Evolutionary conservation across 2,329 filamentous ascomycete genomes (phyloP).

Genomic region (Phialophora expanda): DNA sequence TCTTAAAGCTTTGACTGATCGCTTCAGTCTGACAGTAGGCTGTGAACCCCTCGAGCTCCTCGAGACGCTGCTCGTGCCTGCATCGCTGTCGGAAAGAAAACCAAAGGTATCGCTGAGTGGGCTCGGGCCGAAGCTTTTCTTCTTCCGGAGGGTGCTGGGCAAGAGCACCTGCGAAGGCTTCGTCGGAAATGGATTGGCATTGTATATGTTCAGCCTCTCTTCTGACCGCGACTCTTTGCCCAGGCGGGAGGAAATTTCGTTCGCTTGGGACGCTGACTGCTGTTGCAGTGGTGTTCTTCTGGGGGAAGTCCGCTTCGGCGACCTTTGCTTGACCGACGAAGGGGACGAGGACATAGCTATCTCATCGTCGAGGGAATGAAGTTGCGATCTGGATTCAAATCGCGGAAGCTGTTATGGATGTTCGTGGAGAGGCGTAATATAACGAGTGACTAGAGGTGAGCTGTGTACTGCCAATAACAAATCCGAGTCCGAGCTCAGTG

Average conservation of each 20-base stretch:
- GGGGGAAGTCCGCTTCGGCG: constrained; percentile 48
- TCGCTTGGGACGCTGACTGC: constrained; percentile 53
- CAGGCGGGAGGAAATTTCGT: constrained; percentile 49
- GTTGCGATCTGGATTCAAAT: constrained; percentile 12
- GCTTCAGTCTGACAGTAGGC: constrained; percentile 37
- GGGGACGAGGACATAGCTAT: constrained; percentile 38
- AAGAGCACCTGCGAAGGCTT: constrained; percentile 54
- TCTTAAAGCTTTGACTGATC: constrained; percentile 39
- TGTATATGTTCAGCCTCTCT: constrained; percentile 47
- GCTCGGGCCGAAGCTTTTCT: constrained; percentile 31
- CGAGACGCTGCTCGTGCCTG: constrained; percentile 23
- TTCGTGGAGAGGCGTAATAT: constrained; percentile 14
- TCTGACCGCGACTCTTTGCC: constrained; percentile 42
- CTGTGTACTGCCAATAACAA: constrained; percentile 12
- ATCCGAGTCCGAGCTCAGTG: constrained; percentile 5
- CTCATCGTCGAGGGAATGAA: constrained; percentile 27
- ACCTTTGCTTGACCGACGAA: constrained; percentile 35
- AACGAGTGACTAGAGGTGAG: constrained; percentile 37
- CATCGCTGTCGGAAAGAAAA: constrained; percentile 18
- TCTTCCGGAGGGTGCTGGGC: constrained; percentile 45
- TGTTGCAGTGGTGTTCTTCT: constrained; percentile 53
- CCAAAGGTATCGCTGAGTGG: constrained; percentile 24
- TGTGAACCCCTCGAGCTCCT: constrained; percentile 16
- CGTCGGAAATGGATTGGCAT: constrained; percentile 53
- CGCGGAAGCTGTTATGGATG: neutral